Percentiles rank a stretch among this genome's conserved stretches.
These are phyloP conservation scores for Cryphonectria japonica DNA, from an alignment of 2,329 filamentous ascomycete species.

Conservation along the genomic window DNA sequence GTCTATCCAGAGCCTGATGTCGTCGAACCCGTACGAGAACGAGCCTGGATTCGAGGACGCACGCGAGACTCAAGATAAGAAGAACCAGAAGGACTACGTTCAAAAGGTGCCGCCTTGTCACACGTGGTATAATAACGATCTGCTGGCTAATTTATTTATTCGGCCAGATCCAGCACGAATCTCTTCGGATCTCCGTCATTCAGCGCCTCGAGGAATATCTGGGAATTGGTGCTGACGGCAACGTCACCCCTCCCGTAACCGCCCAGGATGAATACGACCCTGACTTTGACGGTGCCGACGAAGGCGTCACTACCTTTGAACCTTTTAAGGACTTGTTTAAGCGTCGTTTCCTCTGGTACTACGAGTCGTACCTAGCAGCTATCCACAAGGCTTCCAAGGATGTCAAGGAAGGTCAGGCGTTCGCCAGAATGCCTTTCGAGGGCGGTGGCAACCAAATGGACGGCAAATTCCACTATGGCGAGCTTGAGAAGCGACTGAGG, in stretches of 20 bases:
- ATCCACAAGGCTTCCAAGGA: constrained; percentile 69
- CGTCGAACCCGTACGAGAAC: constrained; percentile 90
- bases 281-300: constrained; percentile 54
- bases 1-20: constrained; percentile 97
- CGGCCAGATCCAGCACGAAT: constrained; percentile 83
- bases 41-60: constrained; percentile 90
- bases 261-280: constrained; percentile 48
- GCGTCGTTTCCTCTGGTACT: constrained; percentile 93
- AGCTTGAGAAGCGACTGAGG: constrained; percentile 70
- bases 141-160: background rate
- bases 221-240: constrained; percentile 60
- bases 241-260: constrained; percentile 39
- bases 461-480: constrained; percentile 80
- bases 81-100: constrained; percentile 74
- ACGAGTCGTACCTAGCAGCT: constrained; percentile 77
- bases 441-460: constrained; percentile 77
- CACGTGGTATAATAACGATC: background rate
- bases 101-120: constrained; percentile 68
- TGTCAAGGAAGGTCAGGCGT: constrained; percentile 65
- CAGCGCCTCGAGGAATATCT: constrained; percentile 82
- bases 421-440: constrained; percentile 90
- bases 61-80: constrained; percentile 69
- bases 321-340: constrained; percentile 92
- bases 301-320: constrained; percentile 67
- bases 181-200: constrained; percentile 82